Conservation (phyloP, 2,329 filamentous ascomycete genomes). For the Blastomyces emzantsi region DNA sequence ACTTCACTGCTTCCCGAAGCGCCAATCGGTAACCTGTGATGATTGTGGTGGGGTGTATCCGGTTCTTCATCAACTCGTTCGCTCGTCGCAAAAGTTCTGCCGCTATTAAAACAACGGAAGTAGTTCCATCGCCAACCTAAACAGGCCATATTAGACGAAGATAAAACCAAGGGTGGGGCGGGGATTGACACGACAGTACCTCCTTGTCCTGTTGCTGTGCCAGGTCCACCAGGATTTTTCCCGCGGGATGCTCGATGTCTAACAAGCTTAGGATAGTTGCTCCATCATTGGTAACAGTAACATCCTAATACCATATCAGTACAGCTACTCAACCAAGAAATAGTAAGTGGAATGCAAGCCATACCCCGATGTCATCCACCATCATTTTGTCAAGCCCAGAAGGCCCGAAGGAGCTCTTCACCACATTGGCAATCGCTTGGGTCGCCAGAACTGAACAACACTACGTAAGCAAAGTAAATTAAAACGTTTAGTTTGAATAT, state of each 20-base stretch:
- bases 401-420: constrained; percentile 97
- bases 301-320: constrained; percentile 54
- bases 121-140: constrained; percentile 88
- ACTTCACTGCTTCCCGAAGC: constrained; percentile 91
- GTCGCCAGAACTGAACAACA: constrained; percentile 67
- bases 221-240: constrained; percentile 95
- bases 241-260: constrained; percentile 95
- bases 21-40: constrained; percentile 97
- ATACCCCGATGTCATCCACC: constrained; percentile 96
- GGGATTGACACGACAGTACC: constrained; percentile 25
- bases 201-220: constrained; percentile 99
- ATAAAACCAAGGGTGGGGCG: neutral
- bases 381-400: constrained; percentile 99
- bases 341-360: constrained; percentile 21
- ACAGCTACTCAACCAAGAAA: constrained; percentile 12
- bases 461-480: constrained; percentile 15
- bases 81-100: constrained; percentile 86
- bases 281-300: constrained; percentile 97
- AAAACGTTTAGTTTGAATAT: constrained; percentile 7
- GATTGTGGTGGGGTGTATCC: constrained; percentile 98
- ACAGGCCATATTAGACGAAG: neutral
- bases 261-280: constrained; percentile 92
- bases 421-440: constrained; percentile 95
- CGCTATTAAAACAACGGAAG: constrained; percentile 93
- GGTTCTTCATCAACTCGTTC: constrained; percentile 99